Evolutionary conservation across 805 yeast genomes (phyloP), one percentile per base, ranked within the genome.

Genomic region (Priceomyces fermenticarens): DNA sequence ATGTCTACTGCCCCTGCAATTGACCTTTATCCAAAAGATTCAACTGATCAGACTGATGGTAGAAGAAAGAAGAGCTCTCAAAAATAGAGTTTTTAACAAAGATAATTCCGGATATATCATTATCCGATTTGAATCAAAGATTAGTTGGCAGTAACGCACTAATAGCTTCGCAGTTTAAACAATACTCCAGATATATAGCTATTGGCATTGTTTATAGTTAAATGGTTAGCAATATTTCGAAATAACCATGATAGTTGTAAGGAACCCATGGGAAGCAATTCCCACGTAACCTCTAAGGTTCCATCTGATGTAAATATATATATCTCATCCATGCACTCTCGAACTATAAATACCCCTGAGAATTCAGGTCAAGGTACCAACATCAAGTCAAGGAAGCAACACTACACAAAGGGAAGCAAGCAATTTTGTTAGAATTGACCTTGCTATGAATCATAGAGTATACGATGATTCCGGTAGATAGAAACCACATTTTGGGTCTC

Each of bases 1-100:
- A 33, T 56, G 6, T 48, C 55, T 15, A 45, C 43, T 29, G 30
- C 46, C 17, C 55, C 56, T 3, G 31, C 32, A 23, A 11, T 48
- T 6, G 44, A 47, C 3, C 49, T 50, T 15, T 20, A 20, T 20
- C 25, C 25, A 20, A 20, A 20, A 8, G 25, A 20, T 20, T 20
- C 25, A 32, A 17, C 14, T 8, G 25, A 17, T 17, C 8, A 17
- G 26, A 10, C 26, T 16, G 46, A 43, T 15, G 38, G 41, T 8
- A 38, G 40, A 25, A 40, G 32, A 33, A 36, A 33, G 32, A 35
- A 31, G 28, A 25, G 11, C 10, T 29, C 8, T 14, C 32, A 14
- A 12, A 7, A 4, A 14, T 14, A 12, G 13, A 12, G 32, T 4
- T 29, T 14, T 9, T 5, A 7, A 12, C 15, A 12, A 12, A 29